Conservation (phyloP, 2,329 filamentous ascomycete species). For the Hymenoscyphus fraxineus region DNA sequence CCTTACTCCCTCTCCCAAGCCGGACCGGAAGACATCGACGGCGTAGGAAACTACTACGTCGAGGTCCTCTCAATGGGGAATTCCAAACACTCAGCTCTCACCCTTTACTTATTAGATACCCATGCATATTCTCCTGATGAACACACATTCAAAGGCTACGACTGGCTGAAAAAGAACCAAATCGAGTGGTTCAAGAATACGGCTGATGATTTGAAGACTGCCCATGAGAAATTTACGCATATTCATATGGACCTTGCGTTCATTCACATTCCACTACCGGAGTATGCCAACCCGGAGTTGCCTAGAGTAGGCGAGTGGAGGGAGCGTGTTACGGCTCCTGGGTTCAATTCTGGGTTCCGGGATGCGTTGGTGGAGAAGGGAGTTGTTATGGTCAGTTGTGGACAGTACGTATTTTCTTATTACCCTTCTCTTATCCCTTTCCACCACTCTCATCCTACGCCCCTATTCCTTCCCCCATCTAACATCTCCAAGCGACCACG, state of each 20-base stretch:
- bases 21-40: constrained; percentile 79
- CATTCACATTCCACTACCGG: constrained; percentile 93
- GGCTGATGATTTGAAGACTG: constrained; percentile 67
- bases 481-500: constrained; percentile 67
- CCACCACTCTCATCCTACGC: neutral
- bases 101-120: constrained; percentile 91
- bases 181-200: constrained; percentile 92
- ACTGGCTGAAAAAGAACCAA: constrained; percentile 93
- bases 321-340: constrained; percentile 82
- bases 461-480: neutral
- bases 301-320: constrained; percentile 67
- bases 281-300: constrained; percentile 66
- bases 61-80: constrained; percentile 79
- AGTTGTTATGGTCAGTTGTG: constrained; percentile 82
- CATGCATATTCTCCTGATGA: constrained; percentile 91
- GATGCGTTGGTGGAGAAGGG: constrained; percentile 84
- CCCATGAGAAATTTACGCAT: constrained; percentile 80
- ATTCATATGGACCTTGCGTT: constrained; percentile 95
- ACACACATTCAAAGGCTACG: constrained; percentile 83
- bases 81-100: constrained; percentile 83
- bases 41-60: constrained; percentile 91
- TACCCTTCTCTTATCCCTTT: neutral
- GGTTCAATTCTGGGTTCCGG: constrained; percentile 88
- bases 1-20: constrained; percentile 86
- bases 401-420: constrained; percentile 65